These are phyloP conservation scores for Russula virescens DNA, from an alignment of 768 basidiomycete species.

Conservation along the genomic window DNA sequence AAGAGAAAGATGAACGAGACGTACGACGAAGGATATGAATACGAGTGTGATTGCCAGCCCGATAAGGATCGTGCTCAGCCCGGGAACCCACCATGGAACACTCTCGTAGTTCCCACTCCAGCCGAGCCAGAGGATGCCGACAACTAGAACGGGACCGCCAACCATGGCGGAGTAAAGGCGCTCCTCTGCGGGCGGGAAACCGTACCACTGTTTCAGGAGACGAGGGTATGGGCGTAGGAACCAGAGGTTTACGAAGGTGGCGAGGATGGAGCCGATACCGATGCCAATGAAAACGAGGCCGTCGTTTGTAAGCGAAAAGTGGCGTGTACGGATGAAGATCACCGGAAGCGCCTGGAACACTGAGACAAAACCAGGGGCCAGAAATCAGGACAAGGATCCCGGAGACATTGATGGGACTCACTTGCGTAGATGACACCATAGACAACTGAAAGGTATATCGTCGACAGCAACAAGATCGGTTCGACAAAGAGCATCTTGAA, in stretches of 20 bases:
- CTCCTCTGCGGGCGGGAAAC: slow-evolving; percentile 39
- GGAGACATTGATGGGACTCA: slow-evolving; percentile 30
- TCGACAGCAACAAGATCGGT: slow-evolving; percentile 57
- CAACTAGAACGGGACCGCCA: slow-evolving; percentile 32
- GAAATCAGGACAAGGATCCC: not conserved
- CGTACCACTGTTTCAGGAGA: slow-evolving; percentile 36
- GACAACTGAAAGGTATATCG: slow-evolving; percentile 55
- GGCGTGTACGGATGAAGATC: slow-evolving; percentile 34
- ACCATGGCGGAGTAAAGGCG: slow-evolving; percentile 37
- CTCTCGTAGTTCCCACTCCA: slow-evolving; percentile 51
- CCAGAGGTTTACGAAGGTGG: slow-evolving; percentile 28
- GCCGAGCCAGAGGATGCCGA: slow-evolving; percentile 39
- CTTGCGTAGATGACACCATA: slow-evolving; percentile 57
- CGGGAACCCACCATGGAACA: slow-evolving; percentile 57
- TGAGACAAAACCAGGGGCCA: slow-evolving; percentile 12
- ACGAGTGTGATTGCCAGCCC: slow-evolving; percentile 46
- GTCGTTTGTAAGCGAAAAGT: slow-evolving; percentile 34
- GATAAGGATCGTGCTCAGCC: slow-evolving; percentile 44
- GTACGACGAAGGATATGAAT: slow-evolving; percentile 57
- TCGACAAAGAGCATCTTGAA: slow-evolving; percentile 58
- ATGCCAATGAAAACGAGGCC: slow-evolving; percentile 40
- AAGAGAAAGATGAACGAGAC: slow-evolving; percentile 25
- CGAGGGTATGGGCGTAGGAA: slow-evolving; percentile 31
- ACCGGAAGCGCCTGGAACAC: slow-evolving; percentile 38
- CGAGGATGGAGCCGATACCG: slow-evolving; percentile 33